phyloP scores from a whole-genome alignment of 2,329 filamentous ascomycete genomes.

The Fusarium heterosporum region DNA sequence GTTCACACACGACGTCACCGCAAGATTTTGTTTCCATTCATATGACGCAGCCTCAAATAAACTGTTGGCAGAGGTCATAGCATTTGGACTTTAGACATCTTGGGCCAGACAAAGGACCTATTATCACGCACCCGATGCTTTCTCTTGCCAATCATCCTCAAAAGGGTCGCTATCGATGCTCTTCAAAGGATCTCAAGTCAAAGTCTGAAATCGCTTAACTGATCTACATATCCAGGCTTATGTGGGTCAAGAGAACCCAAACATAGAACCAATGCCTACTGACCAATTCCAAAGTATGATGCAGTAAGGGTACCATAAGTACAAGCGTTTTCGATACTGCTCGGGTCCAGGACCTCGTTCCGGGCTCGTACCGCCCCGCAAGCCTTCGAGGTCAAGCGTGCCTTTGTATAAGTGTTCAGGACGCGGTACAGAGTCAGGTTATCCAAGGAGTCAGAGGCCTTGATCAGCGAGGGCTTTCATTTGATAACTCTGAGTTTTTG shows the following conservation, averaged over 20 bases:
- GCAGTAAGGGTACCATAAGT: background rate
- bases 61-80: background rate
- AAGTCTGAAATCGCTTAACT: conserved; percentile 20
- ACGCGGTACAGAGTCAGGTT: background rate
- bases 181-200: background rate
- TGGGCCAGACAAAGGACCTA: conserved; percentile 3
- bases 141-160: conserved; percentile 11
- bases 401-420: conserved; percentile 1
- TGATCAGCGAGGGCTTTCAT: conserved; percentile 13
- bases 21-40: background rate
- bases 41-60: background rate
- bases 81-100: background rate
- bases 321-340: background rate
- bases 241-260: background rate
- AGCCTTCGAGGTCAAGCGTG: conserved; percentile 9
- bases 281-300: background rate
- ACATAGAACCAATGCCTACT: conserved; percentile 1
- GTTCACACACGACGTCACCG: background rate
- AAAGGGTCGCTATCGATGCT: background rate
- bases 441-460: conserved; percentile 13
- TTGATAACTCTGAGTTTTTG: background rate
- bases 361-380: background rate
- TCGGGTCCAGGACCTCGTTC: conserved; percentile 4
- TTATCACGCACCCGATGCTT: background rate
- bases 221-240: conserved; percentile 14